Conservation (phyloP, 176 grass and related monocot species). For the Cenchrus fungigraminus region DNA sequence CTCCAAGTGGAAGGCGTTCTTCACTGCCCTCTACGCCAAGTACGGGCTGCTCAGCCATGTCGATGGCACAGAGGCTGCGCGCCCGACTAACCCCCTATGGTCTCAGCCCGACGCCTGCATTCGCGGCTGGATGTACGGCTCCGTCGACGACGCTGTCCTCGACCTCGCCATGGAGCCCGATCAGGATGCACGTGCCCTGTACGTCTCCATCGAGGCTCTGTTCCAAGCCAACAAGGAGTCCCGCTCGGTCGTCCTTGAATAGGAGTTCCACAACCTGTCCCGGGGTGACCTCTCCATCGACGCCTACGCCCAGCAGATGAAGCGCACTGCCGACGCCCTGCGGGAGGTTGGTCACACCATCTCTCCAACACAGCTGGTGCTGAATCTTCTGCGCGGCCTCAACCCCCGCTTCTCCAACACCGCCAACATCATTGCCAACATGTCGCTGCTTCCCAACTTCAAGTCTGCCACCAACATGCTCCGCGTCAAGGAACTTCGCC, state of each 20-base stretch:
- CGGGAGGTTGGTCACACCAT: not conserved
- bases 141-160: not conserved
- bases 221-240: not conserved
- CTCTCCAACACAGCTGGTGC: not conserved
- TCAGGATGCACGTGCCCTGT: fast-evolving
- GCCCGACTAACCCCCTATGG: not conserved
- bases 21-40: too few relatives aligned
- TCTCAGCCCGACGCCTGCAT: not conserved
- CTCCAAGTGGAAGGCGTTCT: too few relatives aligned
- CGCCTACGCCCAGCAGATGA: not conserved
- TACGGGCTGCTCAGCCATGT: too few relatives aligned
- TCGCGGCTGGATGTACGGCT: not conserved
- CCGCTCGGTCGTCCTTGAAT: not conserved
- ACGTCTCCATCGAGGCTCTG: not conserved
- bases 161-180: not conserved
- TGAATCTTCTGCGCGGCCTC: not conserved
- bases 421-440: not conserved
- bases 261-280: not conserved
- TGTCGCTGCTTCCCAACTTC: fast-evolving
- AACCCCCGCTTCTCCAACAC: not conserved
- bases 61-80: too few relatives aligned
- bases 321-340: not conserved
- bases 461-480: not conserved
- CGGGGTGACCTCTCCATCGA: not conserved
- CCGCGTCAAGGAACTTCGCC: not conserved